Conservation (phyloP, 1,284 basidiomycete genomes). For the Psilocybe mexicana region DNA sequence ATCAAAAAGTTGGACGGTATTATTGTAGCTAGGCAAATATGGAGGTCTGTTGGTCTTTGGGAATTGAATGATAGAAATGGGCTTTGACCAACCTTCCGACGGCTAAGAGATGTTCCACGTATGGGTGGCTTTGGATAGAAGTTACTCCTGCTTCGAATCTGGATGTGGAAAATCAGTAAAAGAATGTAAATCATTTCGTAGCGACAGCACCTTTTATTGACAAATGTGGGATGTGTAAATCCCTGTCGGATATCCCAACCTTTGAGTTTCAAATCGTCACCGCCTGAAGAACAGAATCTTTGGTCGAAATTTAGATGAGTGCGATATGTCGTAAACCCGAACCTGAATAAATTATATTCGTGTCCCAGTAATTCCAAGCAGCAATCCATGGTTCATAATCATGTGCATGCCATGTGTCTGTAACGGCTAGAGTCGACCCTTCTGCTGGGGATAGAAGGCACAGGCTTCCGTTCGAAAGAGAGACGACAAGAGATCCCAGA, state of each 20-base stretch:
- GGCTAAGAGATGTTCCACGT: conserved; percentile 80
- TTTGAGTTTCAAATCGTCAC: conserved; percentile 91
- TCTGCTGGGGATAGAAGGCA: conserved; percentile 55
- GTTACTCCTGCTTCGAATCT: conserved; percentile 96
- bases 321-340: neutral
- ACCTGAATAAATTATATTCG: conserved; percentile 85
- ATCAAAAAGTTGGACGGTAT: conserved; percentile 83
- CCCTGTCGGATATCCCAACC: conserved; percentile 87
- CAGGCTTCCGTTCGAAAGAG: conserved; percentile 78
- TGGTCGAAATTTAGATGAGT: neutral
- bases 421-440: conserved; percentile 43
- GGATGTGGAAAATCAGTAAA: conserved; percentile 6
- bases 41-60: neutral
- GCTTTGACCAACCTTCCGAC: conserved; percentile 75
- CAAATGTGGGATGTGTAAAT: conserved; percentile 61
- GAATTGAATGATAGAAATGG: conserved; percentile 5
- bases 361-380: conserved; percentile 86
- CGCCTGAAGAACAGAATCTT: conserved; percentile 56
- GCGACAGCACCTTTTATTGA: conserved; percentile 69
- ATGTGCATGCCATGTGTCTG: conserved; percentile 81
- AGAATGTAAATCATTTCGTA: neutral
- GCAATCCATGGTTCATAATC: conserved; percentile 95
- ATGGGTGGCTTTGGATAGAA: conserved; percentile 83
- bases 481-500: conserved; percentile 67
- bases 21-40: conserved; percentile 75